Conservation (phyloP, 345 rosid genomes). For the Citropsis articulata region DNA sequence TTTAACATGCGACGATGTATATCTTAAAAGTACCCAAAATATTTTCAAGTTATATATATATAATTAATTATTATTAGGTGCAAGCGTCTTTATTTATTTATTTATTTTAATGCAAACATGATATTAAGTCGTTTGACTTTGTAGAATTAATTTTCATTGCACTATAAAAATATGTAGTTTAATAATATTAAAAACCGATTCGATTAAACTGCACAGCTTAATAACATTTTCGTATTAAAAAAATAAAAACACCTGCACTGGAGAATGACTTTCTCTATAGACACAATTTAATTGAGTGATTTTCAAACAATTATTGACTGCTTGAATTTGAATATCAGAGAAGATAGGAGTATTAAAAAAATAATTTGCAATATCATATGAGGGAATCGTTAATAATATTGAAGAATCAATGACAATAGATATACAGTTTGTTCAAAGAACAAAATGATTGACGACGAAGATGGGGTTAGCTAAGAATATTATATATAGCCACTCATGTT, state of each 20-base stretch:
- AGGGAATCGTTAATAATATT: background rate
- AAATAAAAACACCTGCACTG: no score
- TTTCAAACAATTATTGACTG: no score
- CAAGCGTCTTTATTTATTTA: rapidly evolving
- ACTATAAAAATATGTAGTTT: rapidly evolving
- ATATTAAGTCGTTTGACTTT: no score
- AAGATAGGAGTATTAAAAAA: no score
- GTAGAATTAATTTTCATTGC: rapidly evolving
- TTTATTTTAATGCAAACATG: rapidly evolving
- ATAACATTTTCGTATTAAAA: rapidly evolving
- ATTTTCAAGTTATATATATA: no score
- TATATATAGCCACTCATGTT: no score
- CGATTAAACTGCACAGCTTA: rapidly evolving
- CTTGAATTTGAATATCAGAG: no score
- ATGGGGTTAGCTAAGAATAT: background rate
- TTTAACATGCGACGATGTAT: no score
- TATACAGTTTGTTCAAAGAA: slow-evolving; percentile 9
- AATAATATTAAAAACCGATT: rapidly evolving
- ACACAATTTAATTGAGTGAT: no score
- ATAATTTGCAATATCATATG: background rate
- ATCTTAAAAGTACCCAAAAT: no score
- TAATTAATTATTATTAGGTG: no score
- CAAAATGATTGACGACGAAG: slow-evolving; percentile 9
- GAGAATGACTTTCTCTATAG: no score
- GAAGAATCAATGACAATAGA: background rate